Conservation (phyloP, 306 rosid genomes). For the Inga oerstediana region DNA sequence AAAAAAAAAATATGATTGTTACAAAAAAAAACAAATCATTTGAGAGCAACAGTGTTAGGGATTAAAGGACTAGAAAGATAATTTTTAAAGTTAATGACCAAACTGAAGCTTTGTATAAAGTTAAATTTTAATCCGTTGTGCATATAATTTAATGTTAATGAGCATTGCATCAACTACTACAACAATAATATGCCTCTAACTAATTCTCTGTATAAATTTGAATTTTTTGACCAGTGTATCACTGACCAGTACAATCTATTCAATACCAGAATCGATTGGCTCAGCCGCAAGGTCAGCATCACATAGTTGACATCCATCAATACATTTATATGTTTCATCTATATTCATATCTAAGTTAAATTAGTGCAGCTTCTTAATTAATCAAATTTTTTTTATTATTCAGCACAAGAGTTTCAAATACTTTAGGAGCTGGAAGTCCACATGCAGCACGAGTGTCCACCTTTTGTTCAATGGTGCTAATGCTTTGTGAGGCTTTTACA, state of each 20-base stretch:
- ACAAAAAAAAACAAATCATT: no score
- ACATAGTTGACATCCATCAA: background rate
- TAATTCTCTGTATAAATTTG: background rate
- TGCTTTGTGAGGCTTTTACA: background rate
- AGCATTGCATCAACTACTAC: background rate
- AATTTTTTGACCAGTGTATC: conserved; percentile 48
- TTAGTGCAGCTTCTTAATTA: background rate
- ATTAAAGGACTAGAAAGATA: no score
- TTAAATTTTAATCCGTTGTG: background rate
- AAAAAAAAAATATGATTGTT: no score
- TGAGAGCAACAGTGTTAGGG: no score
- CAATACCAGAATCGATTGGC: conserved; percentile 73
- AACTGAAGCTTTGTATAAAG: background rate
- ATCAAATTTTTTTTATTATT: background rate
- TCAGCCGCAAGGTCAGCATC: conserved; percentile 70
- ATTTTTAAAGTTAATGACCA: no score
- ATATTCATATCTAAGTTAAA: no score
- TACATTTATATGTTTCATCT: background rate
- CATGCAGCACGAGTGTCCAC: background rate
- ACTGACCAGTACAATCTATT: conserved; percentile 46
- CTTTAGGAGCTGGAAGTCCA: conserved; percentile 8
- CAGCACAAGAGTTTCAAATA: conserved; percentile 13
- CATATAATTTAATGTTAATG: background rate
- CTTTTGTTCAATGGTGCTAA: background rate
- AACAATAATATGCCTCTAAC: background rate